Evolutionary conservation across 805 yeast genomes (phyloP), one percentile per base, ranked within the genome.

Genomic region (Naumovozyma dairenensis): DNA sequence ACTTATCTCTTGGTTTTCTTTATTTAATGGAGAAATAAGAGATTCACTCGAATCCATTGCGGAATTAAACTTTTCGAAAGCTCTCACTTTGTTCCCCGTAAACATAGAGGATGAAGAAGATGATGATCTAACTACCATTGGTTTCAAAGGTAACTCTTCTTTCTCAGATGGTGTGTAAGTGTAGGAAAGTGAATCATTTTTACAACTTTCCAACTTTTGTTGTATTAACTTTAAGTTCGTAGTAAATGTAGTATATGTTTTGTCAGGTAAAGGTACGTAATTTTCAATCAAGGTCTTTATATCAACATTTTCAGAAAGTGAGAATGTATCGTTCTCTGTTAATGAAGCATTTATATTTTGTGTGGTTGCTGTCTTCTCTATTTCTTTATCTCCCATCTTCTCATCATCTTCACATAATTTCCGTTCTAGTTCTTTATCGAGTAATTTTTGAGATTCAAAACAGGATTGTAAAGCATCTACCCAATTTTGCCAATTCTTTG

Each of bases 401-500:
- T 7, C 22, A 10, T 7, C 20, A 8, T 12, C 25, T 9, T 32
- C 39, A 17, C 3, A 13, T 16, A n/a, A 22, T 3, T 14, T 20
- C 12, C 16, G 15, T 7, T 33, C 36, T 24, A 24, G 5, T 7
- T 12, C 14, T 24, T 24, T 6, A 10, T 24, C 13, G 8, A 10
- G 14, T 14, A 24, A 10, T 24, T 12, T 24, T 12, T 40, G 42
- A 17, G 43, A 42, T 5, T 53, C 51, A 37, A 49, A 54, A 34
- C 60, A 56, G 7, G 42, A 37, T 35, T 84, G 79, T 43, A 87
- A 71, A 2, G 94, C 94, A 33, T 75, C 69, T 10, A 80, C 72
- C 98, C 98, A 92, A 5, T 72, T 66, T 22, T 74, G 70, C 69
- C 85, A 92, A 43, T 81, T 87, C 5, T 67, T 64, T 8, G 59